These are phyloP conservation scores for Ophiostoma piceae DNA, from an alignment of 2,329 filamentous ascomycete genomes.

Conservation along the genomic window DNA sequence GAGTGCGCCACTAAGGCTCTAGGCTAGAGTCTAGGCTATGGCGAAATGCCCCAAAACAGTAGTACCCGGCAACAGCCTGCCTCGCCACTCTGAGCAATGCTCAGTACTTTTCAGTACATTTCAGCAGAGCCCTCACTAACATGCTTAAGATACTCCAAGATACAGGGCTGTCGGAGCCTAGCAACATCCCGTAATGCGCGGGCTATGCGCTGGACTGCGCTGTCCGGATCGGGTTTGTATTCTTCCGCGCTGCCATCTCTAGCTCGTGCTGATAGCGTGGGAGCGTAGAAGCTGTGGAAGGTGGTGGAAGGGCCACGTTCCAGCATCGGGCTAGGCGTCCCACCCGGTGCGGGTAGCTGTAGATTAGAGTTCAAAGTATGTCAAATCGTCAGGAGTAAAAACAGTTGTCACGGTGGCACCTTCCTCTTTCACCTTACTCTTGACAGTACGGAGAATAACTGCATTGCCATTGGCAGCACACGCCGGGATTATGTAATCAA, in stretches of 20 bases:
- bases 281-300: slow-evolving; percentile 17
- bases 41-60: neutral
- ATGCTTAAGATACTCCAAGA: no score
- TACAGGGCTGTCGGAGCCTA: neutral
- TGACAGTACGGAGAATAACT: neutral
- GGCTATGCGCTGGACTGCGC: slow-evolving; percentile 9
- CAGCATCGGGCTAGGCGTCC: slow-evolving; percentile 9
- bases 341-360: slow-evolving; percentile 1
- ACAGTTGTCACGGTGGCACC: slow-evolving; percentile 5
- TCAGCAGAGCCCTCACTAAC: neutral
- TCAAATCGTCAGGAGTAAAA: neutral
- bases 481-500: neutral
- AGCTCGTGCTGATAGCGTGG: neutral
- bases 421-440: neutral
- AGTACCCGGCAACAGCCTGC: neutral
- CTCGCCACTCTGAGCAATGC: neutral
- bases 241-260: slow-evolving; percentile 11
- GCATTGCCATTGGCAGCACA: slow-evolving; percentile 3
- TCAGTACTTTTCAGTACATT: no score
- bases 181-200: neutral
- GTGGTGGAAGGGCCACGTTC: slow-evolving; percentile 26
- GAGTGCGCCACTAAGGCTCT: neutral
- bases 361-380: neutral
- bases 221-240: slow-evolving; percentile 19
- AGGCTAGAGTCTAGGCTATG: neutral